A percentile compares a stretch with the other conserved stretches of the same genome.
Evolutionary conservation across 2,329 filamentous ascomycete genomes (phyloP).

Genomic region (Stachybotrys elegans): DNA sequence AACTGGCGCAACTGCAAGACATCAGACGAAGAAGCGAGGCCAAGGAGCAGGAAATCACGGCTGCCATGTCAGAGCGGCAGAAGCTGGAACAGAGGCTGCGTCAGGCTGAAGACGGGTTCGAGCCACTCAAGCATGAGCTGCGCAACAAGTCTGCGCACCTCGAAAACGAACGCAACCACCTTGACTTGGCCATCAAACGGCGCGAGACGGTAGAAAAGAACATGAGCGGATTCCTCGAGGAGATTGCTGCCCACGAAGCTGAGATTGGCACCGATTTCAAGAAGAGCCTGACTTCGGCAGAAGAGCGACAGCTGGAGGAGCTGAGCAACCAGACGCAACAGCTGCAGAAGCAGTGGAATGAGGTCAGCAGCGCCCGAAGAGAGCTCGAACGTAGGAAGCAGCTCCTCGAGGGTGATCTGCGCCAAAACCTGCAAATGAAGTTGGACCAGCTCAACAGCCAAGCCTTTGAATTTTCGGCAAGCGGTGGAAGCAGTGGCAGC

Average conservation of each 20-base stretch:
- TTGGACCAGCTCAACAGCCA: constrained; percentile 80
- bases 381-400: constrained; percentile 78
- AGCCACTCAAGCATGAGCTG: constrained; percentile 72
- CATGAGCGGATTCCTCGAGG: constrained; percentile 70
- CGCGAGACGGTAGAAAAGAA: constrained; percentile 68
- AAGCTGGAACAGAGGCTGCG: constrained; percentile 75
- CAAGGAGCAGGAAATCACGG: constrained; percentile 85
- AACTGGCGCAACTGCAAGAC: constrained; percentile 57
- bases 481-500: constrained; percentile 56
- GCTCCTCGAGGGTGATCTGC: constrained; percentile 77
- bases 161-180: constrained; percentile 65
- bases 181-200: constrained; percentile 62
- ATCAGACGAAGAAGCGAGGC: constrained; percentile 67
- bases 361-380: constrained; percentile 66
- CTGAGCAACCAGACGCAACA: constrained; percentile 66
- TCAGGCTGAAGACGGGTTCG: constrained; percentile 77
- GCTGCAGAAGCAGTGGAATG: constrained; percentile 71
- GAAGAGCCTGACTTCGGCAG: constrained; percentile 76
- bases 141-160: constrained; percentile 69
- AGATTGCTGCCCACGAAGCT: constrained; percentile 69
- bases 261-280: constrained; percentile 87
- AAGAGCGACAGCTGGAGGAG: constrained; percentile 74
- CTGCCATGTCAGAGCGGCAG: constrained; percentile 75
- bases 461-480: constrained; percentile 60
- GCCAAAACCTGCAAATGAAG: constrained; percentile 82